A percentile compares a stretch with the other conserved stretches of the same genome.
Conservation (phyloP, 768 basidiomycete genomes). For the Cyathus striatus region DNA sequence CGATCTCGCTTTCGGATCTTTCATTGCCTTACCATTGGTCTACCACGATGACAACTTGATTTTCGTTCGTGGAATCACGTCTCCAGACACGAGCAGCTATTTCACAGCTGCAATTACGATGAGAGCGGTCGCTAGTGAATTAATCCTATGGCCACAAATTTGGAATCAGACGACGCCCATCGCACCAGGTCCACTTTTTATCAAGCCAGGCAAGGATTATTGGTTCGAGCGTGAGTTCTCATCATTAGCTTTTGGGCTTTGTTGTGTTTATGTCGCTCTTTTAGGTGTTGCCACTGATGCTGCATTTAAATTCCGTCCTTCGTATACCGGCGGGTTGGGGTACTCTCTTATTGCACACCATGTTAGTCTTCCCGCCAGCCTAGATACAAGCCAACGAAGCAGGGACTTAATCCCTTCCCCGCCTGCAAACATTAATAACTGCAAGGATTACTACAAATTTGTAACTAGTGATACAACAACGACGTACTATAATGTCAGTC, state of each 20-base stretch:
- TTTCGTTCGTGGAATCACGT: not conserved
- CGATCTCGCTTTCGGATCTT: not conserved
- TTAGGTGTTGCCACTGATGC: not conserved
- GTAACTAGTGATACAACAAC: not conserved
- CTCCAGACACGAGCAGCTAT: not conserved
- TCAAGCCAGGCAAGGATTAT: not conserved
- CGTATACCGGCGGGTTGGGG: not conserved
- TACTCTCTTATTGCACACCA: not conserved
- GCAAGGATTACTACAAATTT: not conserved
- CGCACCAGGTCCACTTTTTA: not conserved
- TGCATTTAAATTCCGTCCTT: not conserved
- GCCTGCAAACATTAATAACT: not conserved
- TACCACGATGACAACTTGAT: not conserved
- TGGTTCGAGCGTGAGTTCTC: not conserved
- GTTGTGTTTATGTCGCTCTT: not conserved
- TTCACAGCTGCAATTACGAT: not conserved
- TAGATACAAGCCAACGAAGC: not conserved
- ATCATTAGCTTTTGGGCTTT: too few relatives aligned
- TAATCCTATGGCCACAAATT: not conserved
- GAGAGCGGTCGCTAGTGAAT: not conserved
- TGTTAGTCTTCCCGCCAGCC: not conserved
- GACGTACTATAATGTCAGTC: not conserved
- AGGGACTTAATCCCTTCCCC: not conserved
- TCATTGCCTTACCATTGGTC: not conserved
- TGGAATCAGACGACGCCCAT: not conserved